Evolutionary conservation across 495 filamentous ascomycete species (phyloP).

Genomic region (Podospora sp.): DNA sequence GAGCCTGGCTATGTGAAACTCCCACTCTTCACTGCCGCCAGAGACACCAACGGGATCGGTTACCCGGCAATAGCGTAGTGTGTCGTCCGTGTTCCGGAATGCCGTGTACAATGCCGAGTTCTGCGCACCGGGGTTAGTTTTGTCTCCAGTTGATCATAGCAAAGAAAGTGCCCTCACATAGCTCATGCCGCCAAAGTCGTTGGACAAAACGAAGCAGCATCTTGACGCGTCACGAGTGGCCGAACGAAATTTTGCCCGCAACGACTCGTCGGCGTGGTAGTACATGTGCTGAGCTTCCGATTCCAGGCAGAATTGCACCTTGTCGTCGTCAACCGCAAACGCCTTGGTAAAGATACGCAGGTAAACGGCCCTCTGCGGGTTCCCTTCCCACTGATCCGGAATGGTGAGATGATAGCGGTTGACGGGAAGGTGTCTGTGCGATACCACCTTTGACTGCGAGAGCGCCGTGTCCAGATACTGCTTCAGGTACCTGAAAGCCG

Average conservation of each 20-base stretch:
- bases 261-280: conserved; percentile 1
- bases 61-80: background rate
- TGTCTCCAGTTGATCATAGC: no score
- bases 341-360: background rate
- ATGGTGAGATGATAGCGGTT: conserved; percentile 1
- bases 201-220: conserved; percentile 3
- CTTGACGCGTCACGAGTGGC: background rate
- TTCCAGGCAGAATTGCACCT: background rate
- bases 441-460: no score
- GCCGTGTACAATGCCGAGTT: no score
- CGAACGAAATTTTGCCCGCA: background rate
- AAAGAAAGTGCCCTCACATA: background rate
- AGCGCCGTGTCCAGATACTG: no score
- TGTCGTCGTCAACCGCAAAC: background rate
- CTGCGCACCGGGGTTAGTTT: no score
- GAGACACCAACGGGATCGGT: background rate
- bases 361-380: background rate
- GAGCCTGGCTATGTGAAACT: conserved; percentile 1
- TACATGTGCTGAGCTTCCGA: conserved; percentile 6
- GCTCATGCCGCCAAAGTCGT: conserved; percentile 3
- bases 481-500: no score
- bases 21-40: background rate
- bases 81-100: no score
- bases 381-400: conserved; percentile 2
- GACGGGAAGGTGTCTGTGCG: background rate